Conservation (phyloP, 371 early-diverging fungal genomes). For the Actinomortierella wolfii region DNA sequence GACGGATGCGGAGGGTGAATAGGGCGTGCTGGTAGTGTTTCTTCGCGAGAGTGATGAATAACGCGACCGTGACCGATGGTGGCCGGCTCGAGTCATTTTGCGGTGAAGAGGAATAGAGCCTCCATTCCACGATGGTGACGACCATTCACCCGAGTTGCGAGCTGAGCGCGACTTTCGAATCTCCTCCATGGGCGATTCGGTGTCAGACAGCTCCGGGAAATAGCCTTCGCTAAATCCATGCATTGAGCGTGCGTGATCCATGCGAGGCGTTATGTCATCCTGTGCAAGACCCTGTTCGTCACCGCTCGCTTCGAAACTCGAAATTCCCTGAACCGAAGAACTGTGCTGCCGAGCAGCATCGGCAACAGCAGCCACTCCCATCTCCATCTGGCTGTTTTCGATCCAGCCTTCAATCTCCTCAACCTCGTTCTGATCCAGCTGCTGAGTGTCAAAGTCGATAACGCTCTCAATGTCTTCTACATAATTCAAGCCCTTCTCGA, state of each 20-base stretch:
- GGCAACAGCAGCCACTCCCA: conserved; percentile 43
- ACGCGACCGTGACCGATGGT: conserved; percentile 41
- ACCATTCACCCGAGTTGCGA: conserved; percentile 45
- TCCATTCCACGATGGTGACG: conserved; percentile 45
- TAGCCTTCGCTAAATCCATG: conserved; percentile 43
- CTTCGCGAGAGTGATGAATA: conserved; percentile 36
- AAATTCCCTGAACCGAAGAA: conserved; percentile 2
- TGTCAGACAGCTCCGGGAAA: conserved; percentile 39
- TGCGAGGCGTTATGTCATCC: conserved; percentile 36
- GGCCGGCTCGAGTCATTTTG: conserved; percentile 41
- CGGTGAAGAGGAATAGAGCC: conserved; percentile 45
- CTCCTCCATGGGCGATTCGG: conserved; percentile 30
- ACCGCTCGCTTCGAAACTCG: background rate
- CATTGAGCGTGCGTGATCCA: conserved; percentile 18
- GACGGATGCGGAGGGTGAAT: conserved; percentile 23
- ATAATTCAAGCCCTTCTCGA: conserved; percentile 68
- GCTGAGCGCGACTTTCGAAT: conserved; percentile 28
- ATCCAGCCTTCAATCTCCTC: conserved; percentile 50
- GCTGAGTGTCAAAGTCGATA: conserved; percentile 38
- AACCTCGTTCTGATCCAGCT: conserved; percentile 45
- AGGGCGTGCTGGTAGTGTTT: conserved; percentile 15
- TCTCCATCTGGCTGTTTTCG: conserved; percentile 46
- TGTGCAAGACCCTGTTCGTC: conserved; percentile 18
- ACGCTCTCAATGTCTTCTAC: conserved; percentile 53
- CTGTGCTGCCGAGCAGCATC: conserved; percentile 18